Percentiles rank a stretch among this genome's conserved stretches.
Conservation (phyloP, 805 yeast genomes). For the Teunomyces pallodes region DNA sequence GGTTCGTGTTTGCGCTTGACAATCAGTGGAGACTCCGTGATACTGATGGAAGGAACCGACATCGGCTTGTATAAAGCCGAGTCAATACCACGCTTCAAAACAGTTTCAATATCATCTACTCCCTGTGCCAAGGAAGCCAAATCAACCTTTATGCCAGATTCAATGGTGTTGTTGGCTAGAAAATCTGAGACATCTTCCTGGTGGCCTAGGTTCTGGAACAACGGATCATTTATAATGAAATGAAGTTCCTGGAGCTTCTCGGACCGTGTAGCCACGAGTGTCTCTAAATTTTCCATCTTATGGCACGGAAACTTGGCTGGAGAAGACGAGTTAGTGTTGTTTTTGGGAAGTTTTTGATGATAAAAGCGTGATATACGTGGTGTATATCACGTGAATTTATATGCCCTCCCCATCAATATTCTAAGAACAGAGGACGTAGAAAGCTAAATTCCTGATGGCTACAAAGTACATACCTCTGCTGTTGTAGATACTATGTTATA, state of each 20-base stretch:
- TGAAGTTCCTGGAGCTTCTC: slow-evolving; percentile 21
- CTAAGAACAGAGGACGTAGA: too few relatives aligned
- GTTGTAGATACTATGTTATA: too few relatives aligned
- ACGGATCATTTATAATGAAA: slow-evolving; percentile 14
- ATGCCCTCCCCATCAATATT: neutral
- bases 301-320: neutral
- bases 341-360: neutral
- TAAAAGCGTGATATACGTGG: slow-evolving; percentile 18
- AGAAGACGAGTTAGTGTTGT: neutral
- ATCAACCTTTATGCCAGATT: neutral
- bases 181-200: slow-evolving; percentile 3
- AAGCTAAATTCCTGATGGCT: too few relatives aligned
- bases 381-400: slow-evolving; percentile 19
- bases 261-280: slow-evolving; percentile 9
- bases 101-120: slow-evolving; percentile 3
- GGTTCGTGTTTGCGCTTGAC: slow-evolving; percentile 1
- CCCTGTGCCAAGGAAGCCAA: slow-evolving; percentile 1
- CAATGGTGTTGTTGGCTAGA: slow-evolving; percentile 1
- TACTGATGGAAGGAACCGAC: neutral
- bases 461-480: too few relatives aligned
- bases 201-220: slow-evolving; percentile 5
- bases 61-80: neutral
- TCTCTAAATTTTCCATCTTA: slow-evolving; percentile 1
- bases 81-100: slow-evolving; percentile 4
- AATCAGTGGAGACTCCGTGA: neutral